Percentiles rank a stretch among this genome's conserved stretches.
phyloP scores from a whole-genome alignment of 176 grass and related monocot species.

The Thinopyrum elongatum region DNA sequence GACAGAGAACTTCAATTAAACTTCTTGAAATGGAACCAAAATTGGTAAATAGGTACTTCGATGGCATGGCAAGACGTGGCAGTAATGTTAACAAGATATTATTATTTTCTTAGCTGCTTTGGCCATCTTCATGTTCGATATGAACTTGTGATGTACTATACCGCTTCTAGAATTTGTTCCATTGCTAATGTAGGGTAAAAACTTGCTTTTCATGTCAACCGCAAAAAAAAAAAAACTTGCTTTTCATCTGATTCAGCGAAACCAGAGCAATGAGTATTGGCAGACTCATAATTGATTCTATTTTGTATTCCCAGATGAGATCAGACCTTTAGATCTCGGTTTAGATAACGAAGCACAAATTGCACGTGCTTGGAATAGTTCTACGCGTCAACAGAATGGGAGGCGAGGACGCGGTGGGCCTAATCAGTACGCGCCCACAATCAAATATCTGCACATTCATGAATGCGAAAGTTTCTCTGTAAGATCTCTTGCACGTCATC shows the following conservation, averaged over 20 bases:
- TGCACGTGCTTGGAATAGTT: conserved; percentile 65
- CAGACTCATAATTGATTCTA: conserved; percentile 7
- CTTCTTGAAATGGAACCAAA: not conserved
- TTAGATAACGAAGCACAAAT: conserved; percentile 86
- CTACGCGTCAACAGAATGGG: conserved; percentile 56
- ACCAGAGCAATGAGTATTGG: not conserved
- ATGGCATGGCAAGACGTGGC: not conserved
- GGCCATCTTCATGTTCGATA: not conserved
- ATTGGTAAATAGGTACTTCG: not conserved
- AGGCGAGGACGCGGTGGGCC: conserved; percentile 68
- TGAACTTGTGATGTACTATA: not conserved
- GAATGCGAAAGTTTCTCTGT: conserved; percentile 94
- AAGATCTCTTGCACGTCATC: conserved; percentile 40
- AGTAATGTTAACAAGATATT: not conserved
- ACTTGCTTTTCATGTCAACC: not conserved
- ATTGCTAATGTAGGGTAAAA: not conserved
- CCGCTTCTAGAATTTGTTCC: not conserved
- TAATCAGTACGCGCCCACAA: conserved; percentile 53
- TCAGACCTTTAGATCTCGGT: conserved; percentile 81
- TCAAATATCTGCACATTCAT: conserved; percentile 94
- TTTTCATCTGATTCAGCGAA: conserved; percentile 4
- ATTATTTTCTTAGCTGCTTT: not conserved
- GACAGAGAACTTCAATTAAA: not conserved
- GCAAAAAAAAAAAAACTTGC: not conserved
- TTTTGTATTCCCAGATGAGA: conserved; percentile 64